Conservation (phyloP, 805 yeast species). For the Phaffomyces antillensis region DNA sequence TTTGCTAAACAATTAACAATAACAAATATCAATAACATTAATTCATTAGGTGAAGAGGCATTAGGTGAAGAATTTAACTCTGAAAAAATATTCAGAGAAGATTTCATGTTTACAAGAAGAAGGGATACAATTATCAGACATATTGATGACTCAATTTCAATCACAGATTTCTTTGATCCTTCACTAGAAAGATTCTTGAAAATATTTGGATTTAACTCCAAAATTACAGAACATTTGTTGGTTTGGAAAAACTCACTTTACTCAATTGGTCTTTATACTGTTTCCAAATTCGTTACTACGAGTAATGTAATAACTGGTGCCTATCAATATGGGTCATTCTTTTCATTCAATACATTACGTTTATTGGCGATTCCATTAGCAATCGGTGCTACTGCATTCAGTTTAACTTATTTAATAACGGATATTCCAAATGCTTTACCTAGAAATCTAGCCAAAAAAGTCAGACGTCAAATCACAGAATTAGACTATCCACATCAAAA, state of each 20-base stretch:
- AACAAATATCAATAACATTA: constrained; percentile 54
- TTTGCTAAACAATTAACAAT: constrained; percentile 58
- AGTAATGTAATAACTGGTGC: constrained; percentile 30
- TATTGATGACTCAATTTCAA: constrained; percentile 51
- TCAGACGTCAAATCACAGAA: constrained; percentile 52
- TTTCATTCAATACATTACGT: constrained; percentile 31
- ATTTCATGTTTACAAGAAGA: constrained; percentile 75
- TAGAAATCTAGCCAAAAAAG: constrained; percentile 67
- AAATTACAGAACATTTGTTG: constrained; percentile 19
- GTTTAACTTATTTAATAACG: constrained; percentile 54
- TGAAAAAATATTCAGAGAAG: constrained; percentile 58
- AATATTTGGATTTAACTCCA: constrained; percentile 19
- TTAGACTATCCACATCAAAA: constrained; percentile 76
- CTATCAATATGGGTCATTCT: constrained; percentile 30
- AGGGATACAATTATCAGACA: constrained; percentile 55
- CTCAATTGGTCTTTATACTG: constrained; percentile 24
- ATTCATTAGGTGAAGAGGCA: constrained; percentile 51
- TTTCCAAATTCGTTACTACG: constrained; percentile 27
- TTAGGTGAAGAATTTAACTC: constrained; percentile 52
- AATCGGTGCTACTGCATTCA: constrained; percentile 42
- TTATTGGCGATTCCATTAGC: constrained; percentile 48
- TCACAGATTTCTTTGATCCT: constrained; percentile 78
- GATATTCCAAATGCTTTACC: constrained; percentile 92
- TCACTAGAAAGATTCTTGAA: constrained; percentile 51
- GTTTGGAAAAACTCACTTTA: constrained; percentile 26